phyloP scores from a whole-genome alignment of 139 green algal species.

The Micromonas pusilla region DNA sequence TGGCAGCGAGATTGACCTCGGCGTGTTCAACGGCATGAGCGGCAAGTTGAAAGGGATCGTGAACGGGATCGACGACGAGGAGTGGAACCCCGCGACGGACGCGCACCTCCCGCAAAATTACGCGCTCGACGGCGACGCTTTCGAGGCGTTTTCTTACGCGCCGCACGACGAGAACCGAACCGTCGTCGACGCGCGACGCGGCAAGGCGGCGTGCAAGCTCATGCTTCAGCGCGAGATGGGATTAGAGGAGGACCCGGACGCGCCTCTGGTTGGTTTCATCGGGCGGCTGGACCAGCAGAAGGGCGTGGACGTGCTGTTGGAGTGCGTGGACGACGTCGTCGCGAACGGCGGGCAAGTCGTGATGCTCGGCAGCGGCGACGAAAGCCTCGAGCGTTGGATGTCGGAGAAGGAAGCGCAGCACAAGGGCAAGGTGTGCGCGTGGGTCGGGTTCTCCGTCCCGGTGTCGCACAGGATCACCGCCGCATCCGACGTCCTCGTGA shows the following conservation, averaged over 20 bases:
- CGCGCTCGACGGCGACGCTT: slow-evolving; percentile 61
- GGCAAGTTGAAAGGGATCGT: slow-evolving; percentile 64
- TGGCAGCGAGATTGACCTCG: neutral
- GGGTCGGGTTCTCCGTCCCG: slow-evolving; percentile 85
- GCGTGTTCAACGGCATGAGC: slow-evolving; percentile 4
- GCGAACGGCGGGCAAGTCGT: slow-evolving; percentile 59
- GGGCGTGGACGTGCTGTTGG: slow-evolving; percentile 46
- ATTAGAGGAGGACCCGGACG: slow-evolving; percentile 36
- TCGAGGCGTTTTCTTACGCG: slow-evolving; percentile 57
- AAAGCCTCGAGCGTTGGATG: slow-evolving; percentile 59
- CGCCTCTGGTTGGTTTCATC: slow-evolving; percentile 71
- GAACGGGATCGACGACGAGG: slow-evolving; percentile 70
- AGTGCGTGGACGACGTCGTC: slow-evolving; percentile 32
- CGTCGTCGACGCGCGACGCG: slow-evolving; percentile 1
- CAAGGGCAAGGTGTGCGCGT: slow-evolving; percentile 60
- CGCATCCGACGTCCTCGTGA: slow-evolving; percentile 75
- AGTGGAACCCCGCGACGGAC: slow-evolving; percentile 56
- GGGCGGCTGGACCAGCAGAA: slow-evolving; percentile 79
- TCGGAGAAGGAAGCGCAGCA: slow-evolving; percentile 31
- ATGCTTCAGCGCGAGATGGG: slow-evolving; percentile 48
- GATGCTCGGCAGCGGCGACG: slow-evolving; percentile 66
- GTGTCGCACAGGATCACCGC: slow-evolving; percentile 67
- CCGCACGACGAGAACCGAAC: too few species aligned
- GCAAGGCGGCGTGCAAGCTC: slow-evolving; percentile 47
- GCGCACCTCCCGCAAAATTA: slow-evolving; percentile 28